phyloP scores from a whole-genome alignment of 176 grass and related monocot species.

The Oropetium thomaeum region DNA sequence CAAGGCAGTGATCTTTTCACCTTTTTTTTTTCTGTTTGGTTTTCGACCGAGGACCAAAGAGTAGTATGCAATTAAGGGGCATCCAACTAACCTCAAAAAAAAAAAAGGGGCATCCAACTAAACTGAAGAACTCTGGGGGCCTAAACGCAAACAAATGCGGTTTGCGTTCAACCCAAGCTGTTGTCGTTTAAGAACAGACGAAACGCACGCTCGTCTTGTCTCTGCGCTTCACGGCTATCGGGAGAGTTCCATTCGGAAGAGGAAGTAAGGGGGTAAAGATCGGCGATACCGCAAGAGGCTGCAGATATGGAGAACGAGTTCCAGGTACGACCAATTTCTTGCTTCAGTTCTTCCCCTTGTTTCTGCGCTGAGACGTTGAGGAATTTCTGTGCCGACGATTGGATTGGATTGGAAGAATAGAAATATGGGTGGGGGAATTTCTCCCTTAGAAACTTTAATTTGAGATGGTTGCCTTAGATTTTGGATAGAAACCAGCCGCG shows the following conservation, averaged over 20 bases:
- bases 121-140: not conserved
- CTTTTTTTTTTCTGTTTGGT: no score
- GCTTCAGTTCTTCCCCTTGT: not conserved
- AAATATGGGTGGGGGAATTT: not conserved
- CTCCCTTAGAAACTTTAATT: not conserved
- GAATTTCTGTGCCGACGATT: not conserved
- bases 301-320: slow-evolving; percentile 36
- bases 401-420: no score
- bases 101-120: not conserved
- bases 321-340: slow-evolving; percentile 20
- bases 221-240: not conserved
- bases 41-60: no score
- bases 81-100: not conserved
- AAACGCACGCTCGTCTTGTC: not conserved
- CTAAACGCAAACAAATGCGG: not conserved
- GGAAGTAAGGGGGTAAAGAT: not conserved
- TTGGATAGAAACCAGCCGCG: not conserved
- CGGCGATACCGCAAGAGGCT: not conserved
- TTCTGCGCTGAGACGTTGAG: not conserved
- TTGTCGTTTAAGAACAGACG: not conserved
- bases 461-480: not conserved
- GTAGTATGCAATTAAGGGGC: not conserved
- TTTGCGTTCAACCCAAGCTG: slow-evolving; percentile 25
- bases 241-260: not conserved
- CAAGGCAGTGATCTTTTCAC: no score